Conservation (phyloP, 2,329 filamentous ascomycete genomes). For the Penicillium concentricum region DNA sequence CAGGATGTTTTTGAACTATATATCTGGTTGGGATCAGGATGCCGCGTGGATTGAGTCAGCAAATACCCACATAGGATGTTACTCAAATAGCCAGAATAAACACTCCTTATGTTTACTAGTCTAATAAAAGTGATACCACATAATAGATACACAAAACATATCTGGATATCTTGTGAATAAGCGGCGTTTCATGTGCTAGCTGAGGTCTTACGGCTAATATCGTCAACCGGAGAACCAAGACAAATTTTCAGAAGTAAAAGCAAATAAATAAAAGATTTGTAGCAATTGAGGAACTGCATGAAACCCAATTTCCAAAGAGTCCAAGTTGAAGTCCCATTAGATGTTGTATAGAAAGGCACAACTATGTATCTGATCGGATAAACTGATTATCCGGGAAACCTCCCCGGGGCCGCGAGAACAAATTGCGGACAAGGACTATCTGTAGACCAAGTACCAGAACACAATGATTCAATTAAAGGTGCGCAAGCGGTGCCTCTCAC, state of each 20-base stretch:
- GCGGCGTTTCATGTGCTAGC: not conserved
- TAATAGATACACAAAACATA: not conserved
- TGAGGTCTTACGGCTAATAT: not conserved
- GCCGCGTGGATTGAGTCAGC: not conserved
- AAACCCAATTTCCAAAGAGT: not conserved
- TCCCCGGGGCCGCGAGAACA: constrained; percentile 18
- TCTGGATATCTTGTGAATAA: not conserved
- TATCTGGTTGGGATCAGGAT: not conserved
- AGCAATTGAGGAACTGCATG: not conserved
- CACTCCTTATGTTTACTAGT: not conserved
- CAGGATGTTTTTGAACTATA: not conserved
- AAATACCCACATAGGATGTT: not conserved
- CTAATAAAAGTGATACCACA: not conserved
- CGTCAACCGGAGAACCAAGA: not conserved
- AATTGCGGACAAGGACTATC: constrained; percentile 20
- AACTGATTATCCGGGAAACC: constrained; percentile 22
- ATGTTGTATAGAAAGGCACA: not conserved
- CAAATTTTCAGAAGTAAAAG: too few species aligned
- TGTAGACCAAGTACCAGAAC: constrained; percentile 37
- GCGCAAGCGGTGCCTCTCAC: not conserved
- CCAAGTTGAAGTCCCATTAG: not conserved
- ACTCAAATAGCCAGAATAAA: not conserved
- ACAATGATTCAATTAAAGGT: constrained; percentile 92
- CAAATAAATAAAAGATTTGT: not conserved
- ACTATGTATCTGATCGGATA: constrained; percentile 8